A percentile compares a stretch with the other conserved stretches of the same genome.
Evolutionary conservation across 208 protist species (phyloP).

Genomic region (Acanthamoeba lenticulata): DNA sequence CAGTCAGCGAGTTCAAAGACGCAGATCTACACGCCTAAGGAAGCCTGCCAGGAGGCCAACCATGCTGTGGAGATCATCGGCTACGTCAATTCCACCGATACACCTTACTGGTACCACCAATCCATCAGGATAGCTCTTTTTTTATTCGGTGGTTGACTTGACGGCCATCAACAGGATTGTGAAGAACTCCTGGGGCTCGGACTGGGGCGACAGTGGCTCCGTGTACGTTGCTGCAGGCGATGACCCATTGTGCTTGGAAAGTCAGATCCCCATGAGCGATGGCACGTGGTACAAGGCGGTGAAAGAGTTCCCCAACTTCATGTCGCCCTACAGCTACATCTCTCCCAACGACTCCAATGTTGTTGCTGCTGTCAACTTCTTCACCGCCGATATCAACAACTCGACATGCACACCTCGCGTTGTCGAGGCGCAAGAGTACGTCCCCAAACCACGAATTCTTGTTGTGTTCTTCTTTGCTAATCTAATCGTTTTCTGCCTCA

Average conservation of each 20-base stretch:
- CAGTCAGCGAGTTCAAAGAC: background rate
- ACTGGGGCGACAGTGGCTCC: background rate
- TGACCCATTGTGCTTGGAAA: background rate
- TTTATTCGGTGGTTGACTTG: background rate
- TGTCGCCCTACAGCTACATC: background rate
- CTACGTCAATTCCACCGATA: background rate
- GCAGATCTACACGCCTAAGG: background rate
- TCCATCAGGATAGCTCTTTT: no score
- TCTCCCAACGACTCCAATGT: background rate
- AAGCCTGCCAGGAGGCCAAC: background rate
- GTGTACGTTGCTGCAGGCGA: background rate
- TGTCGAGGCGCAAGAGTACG: background rate
- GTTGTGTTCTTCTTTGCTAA: background rate
- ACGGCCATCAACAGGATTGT: background rate
- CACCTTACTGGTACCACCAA: background rate
- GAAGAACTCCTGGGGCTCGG: background rate
- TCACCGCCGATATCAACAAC: background rate
- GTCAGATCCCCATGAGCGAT: background rate
- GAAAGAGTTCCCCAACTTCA: background rate
- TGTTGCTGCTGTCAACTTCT: background rate
- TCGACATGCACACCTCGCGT: background rate
- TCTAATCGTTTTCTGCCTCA: background rate
- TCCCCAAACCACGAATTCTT: background rate
- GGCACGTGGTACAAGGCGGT: background rate
- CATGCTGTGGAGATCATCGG: background rate